These are phyloP conservation scores for Aspergillus carbonarius DNA, from an alignment of 2,329 filamentous ascomycete species.

Conservation along the genomic window DNA sequence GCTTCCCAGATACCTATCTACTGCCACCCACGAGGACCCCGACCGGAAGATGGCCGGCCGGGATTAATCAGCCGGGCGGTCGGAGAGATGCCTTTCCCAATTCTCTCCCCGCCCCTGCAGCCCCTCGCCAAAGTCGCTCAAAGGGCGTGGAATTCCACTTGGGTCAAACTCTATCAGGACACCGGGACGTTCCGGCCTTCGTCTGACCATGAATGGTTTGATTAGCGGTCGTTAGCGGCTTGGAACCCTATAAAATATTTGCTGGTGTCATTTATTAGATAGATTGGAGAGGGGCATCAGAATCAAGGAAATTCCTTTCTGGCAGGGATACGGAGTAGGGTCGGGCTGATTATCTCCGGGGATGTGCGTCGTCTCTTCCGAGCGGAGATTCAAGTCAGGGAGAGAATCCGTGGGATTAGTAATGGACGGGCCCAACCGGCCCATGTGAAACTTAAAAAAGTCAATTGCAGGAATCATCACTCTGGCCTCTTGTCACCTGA, in stretches of 20 bases:
- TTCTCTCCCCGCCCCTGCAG: slow-evolving; percentile 26
- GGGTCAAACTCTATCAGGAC: slow-evolving; percentile 12
- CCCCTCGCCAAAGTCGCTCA: slow-evolving; percentile 8
- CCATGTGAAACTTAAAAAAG: slow-evolving; percentile 1
- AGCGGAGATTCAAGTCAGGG: neutral
- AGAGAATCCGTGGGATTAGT: neutral
- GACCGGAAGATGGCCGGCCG: neutral
- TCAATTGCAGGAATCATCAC: neutral
- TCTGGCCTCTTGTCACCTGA: neutral
- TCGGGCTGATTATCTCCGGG: neutral
- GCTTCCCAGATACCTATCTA: neutral
- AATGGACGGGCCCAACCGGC: neutral
- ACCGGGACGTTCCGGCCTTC: slow-evolving; percentile 9
- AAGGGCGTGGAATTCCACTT: slow-evolving; percentile 9
- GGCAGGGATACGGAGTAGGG: neutral
- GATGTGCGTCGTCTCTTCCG: neutral
- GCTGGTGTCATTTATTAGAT: no score
- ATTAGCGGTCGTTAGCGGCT: neutral
- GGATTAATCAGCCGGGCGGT: neutral
- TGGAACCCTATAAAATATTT: neutral
- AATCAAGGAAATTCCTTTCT: neutral
- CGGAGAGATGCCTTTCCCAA: slow-evolving; percentile 19
- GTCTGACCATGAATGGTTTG: neutral
- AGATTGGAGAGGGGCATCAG: neutral
- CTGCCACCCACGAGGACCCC: neutral